These are phyloP conservation scores for Kwoniella europaea DNA, from an alignment of 768 basidiomycete species.

Conservation along the genomic window DNA sequence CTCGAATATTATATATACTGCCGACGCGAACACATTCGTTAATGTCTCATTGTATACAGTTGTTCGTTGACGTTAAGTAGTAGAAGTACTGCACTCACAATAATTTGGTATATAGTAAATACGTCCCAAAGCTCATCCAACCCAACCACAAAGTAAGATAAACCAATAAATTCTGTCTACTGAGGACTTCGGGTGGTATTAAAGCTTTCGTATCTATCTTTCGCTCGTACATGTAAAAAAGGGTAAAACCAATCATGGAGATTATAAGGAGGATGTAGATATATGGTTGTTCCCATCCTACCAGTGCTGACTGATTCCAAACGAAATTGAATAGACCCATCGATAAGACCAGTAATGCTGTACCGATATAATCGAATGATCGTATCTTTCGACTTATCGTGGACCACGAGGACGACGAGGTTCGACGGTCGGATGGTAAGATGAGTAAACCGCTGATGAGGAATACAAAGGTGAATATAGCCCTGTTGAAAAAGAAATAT, in stretches of 20 bases:
- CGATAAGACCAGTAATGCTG: conserved; percentile 31
- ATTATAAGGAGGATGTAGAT: conserved; percentile 39
- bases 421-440: conserved; percentile 25
- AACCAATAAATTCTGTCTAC: conserved; percentile 26
- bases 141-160: conserved; percentile 30
- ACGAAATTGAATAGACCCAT: conserved; percentile 48
- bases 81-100: conserved; percentile 21
- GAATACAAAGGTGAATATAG: conserved; percentile 29
- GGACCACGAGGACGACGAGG: conserved; percentile 5
- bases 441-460: conserved; percentile 23
- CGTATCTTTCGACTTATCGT: not conserved
- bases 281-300: conserved; percentile 39
- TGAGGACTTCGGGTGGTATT: conserved; percentile 37
- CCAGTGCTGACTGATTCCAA: conserved; percentile 43
- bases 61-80: too few species aligned
- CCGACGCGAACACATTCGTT: too few species aligned
- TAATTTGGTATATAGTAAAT: conserved; percentile 32
- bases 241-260: conserved; percentile 17
- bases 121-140: conserved; percentile 35
- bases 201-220: conserved; percentile 29
- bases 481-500: conserved; percentile 8
- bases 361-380: conserved; percentile 37
- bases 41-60: not conserved
- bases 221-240: conserved; percentile 38
- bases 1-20: conserved; percentile 20